These are phyloP conservation scores for Pontederia paniculata DNA, from an alignment of 176 grass and related monocot genomes.

Conservation along the genomic window DNA sequence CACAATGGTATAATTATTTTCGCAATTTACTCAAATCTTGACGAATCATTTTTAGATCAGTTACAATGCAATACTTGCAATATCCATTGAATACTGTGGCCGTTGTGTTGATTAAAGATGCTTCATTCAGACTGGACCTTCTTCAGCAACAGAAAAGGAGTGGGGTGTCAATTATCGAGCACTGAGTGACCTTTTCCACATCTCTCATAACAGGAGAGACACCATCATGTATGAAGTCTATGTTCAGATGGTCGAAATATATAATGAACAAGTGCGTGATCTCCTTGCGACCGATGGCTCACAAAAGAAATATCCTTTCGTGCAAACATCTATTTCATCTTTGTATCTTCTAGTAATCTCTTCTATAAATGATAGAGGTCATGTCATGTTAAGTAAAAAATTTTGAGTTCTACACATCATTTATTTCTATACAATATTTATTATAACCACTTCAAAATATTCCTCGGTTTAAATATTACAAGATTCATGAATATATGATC, in stretches of 20 bases:
- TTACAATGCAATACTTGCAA: too few relatives aligned
- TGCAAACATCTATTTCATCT: too few relatives aligned
- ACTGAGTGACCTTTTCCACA: constrained; percentile 87
- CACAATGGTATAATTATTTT: constrained; percentile 60
- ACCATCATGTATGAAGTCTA: constrained; percentile 79
- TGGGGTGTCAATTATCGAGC: constrained; percentile 99
- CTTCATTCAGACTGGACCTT: constrained; percentile 59
- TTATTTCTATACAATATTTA: too few relatives aligned
- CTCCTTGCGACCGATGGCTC: constrained; percentile 72
- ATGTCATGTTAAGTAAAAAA: not conserved
- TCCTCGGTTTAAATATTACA: too few relatives aligned
- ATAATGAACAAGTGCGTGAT: constrained; percentile 98
- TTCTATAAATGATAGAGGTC: not conserved
- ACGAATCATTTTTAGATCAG: not conserved
- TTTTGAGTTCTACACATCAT: too few relatives aligned
- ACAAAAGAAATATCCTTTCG: constrained; percentile 99
- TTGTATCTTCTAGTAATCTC: not conserved
- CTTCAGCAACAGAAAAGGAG: constrained; percentile 71
- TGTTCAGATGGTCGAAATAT: constrained; percentile 99
- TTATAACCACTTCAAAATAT: too few relatives aligned
- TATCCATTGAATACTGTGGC: not conserved
- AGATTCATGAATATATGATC: too few relatives aligned
- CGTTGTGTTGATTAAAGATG: not conserved
- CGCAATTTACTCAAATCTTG: not conserved
- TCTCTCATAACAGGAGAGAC: constrained; percentile 74